A percentile compares a stretch with the other conserved stretches of the same genome.
phyloP scores from a whole-genome alignment of 345 rosid species.

The Citrus hindsii region DNA sequence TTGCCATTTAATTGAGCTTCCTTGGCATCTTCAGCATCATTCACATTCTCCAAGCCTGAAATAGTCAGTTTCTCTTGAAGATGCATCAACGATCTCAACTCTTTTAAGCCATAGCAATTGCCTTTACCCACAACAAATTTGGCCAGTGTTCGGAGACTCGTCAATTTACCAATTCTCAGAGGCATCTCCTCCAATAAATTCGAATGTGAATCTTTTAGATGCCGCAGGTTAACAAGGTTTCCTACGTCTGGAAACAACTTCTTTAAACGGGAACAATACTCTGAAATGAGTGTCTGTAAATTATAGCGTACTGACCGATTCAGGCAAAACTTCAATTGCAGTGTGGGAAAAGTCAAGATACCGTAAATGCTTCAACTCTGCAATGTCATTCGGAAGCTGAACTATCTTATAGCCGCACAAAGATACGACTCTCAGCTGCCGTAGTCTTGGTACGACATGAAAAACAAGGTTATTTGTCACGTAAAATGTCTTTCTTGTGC shows the following conservation, averaged over 20 bases:
- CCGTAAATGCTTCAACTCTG: background rate
- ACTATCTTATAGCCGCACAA: background rate
- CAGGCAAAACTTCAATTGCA: background rate
- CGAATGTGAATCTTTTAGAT: background rate
- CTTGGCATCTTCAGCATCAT: background rate
- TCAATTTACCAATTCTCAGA: background rate
- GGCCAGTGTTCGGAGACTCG: background rate
- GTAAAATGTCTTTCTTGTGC: too few species aligned
- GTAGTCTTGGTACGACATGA: background rate
- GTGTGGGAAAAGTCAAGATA: background rate
- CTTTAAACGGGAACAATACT: background rate
- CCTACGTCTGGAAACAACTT: background rate
- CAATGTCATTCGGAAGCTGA: background rate
- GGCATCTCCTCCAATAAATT: background rate
- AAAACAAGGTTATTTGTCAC: background rate
- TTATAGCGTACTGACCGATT: background rate
- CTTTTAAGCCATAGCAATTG: background rate
- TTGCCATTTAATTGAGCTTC: background rate
- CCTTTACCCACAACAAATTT: background rate
- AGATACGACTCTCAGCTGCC: background rate
- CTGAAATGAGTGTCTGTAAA: background rate
- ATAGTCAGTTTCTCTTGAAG: too few species aligned
- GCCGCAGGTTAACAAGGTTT: conserved; percentile 9
- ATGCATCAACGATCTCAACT: background rate
- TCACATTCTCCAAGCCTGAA: too few species aligned